phyloP scores from a whole-genome alignment of 257 asterid genomes.

The Thymus quinquecostatus region DNA sequence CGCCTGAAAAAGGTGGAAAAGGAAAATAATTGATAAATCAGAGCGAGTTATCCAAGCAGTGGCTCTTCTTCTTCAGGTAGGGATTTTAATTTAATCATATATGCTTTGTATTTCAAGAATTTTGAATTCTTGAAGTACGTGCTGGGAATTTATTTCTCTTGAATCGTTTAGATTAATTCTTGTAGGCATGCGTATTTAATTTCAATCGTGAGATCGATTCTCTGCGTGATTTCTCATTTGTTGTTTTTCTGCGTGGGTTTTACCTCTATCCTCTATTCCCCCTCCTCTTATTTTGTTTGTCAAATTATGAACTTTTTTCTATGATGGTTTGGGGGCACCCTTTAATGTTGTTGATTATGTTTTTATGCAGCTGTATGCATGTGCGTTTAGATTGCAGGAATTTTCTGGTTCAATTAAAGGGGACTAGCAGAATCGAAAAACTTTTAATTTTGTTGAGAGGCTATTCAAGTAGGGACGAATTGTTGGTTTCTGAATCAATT shows the following conservation, averaged over 20 bases:
- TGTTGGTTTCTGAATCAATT: conserved; percentile 24
- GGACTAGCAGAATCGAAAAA: conserved; percentile 1
- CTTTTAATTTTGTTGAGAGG: background rate
- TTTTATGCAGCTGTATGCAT: conserved; percentile 12
- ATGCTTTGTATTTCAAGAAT: background rate
- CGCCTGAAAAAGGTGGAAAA: conserved; percentile 17
- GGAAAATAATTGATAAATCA: background rate
- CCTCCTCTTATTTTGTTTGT: background rate
- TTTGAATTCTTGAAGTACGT: conserved; percentile 30
- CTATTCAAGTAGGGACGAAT: conserved; percentile 11
- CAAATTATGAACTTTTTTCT: conserved; percentile 15
- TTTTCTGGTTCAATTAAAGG: conserved; percentile 15
- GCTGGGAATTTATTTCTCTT: conserved; percentile 20
- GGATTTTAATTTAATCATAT: background rate
- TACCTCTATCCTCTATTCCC: background rate
- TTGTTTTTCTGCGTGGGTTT: background rate
- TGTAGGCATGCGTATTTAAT: background rate
- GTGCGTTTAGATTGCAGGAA: conserved; percentile 8
- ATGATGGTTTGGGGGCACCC: conserved; percentile 12
- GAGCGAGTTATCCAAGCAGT: conserved; percentile 28
- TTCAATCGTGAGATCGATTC: background rate
- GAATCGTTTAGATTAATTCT: conserved; percentile 12
- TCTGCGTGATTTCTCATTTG: background rate
- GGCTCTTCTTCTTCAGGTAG: conserved; percentile 28
- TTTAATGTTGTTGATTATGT: conserved; percentile 20